Base-by-base conservation (phyloP, 768 basidiomycete species). In the Trametes cingulata region DNA sequence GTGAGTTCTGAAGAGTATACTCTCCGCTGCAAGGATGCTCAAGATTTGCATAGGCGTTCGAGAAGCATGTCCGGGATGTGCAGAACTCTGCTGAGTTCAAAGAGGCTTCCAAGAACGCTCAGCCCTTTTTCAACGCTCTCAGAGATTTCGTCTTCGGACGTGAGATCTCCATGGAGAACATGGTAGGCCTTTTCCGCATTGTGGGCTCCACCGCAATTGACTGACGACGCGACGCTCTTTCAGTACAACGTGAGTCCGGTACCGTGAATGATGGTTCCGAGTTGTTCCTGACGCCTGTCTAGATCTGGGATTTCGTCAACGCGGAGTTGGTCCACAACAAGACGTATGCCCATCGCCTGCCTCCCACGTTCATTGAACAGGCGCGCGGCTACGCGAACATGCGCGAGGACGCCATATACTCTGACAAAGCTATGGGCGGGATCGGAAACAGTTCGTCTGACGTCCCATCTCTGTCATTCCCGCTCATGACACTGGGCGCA, bases 241-340 rank as follows among this genome's bases (percentile, higher is more conserved):
- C 65, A 91, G 88, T 91, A 86, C 83, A 91, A 93, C 70, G 90
- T 90, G 67, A 72, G 87, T 74, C 27, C 24, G 13, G 19, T 40
- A 36, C 5, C 4, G 22, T 47, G 8, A 4, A 33, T 33, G 29
- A 33, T 27, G n/a, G 22, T 2, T 51, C 17, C 1, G 27, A n/a
- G 19, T 15, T 9, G 22, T 40, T 19, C 12, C 49, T 57, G n/a
- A 55, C 33, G 24, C 47, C 24, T 53, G 42, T 1, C 7, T 64
- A 90, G 88, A 78, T 93, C 67, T 89, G 79, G 73, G 90, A 93
- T 75, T 93, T 81, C 74, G 77, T 94, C 69, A 85, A 85, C 77
- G 82, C 88, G 17, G 79, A 92, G 70, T 78, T 89, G 64, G 80
- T 78, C 50, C 89, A 95, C 80, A 93, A 95, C 81, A 85, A 83